Evolutionary conservation across 192 early-diverging fungal genomes (phyloP), one percentile per base, ranked within the genome.

Genomic region (Coemansia umbellata): DNA sequence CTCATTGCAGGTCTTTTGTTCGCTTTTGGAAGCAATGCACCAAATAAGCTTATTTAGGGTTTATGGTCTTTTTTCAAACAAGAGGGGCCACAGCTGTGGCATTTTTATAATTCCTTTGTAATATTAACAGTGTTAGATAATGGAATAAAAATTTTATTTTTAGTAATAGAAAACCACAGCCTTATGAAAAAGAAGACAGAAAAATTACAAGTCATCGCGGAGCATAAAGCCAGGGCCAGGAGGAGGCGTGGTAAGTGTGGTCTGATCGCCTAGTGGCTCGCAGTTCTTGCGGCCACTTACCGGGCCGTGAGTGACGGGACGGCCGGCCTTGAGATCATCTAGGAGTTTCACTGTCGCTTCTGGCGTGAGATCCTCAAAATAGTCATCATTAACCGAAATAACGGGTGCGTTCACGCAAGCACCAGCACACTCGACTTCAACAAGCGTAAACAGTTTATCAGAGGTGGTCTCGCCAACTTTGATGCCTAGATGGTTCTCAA

Each of bases 371-470:
- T 99, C 96, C 84, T 99, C 96, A 74, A 89, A 97, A 74, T 98
- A 98, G 54, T 98, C 95, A 50, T 98, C 95, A 74, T 98, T 98
- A 48, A 98, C 85, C 35, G 97, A 93, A 64, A 99, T 76, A 5
- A 99, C 95, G 3, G 95, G 97, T 11, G 95, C 94, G 58, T 99
- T 99, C 47, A 94, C 85, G 66, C 97, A 99, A 14, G 97, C 97
- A 47, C 94, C 97, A 24, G 97, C 97, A 59, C 97, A 99, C 75
- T 99, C 97, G 21, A 99, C 97, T 69, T 99, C 97, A n/a, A 98
- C 95, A 41, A 99, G 78, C 19, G 97, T 99, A 67, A 99, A 98
- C 57, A 90, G 74, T 58, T 89, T 89, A 66, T 99, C 97, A 37
- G 79, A 57, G 32, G 94, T 95, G 14, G 97, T 99, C 70, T 96